Percentiles rank a stretch among this genome's conserved stretches.
Conservation (phyloP, 176 grass and related monocot genomes). For the Bolboschoenus planiculmis region DNA sequence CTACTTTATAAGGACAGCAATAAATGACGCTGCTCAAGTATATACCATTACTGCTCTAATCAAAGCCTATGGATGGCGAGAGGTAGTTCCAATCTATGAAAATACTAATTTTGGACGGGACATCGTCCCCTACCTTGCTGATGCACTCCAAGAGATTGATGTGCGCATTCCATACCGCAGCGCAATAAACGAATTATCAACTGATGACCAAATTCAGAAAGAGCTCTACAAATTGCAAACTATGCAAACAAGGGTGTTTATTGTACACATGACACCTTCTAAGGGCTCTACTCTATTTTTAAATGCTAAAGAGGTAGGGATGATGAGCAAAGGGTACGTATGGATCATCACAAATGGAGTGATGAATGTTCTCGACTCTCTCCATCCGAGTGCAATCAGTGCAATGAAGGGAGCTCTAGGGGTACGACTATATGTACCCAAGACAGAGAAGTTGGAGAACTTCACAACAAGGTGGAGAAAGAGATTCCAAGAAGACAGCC, state of each 20-base stretch:
- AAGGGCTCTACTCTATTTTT: constrained; percentile 29
- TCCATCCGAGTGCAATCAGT: constrained; percentile 14
- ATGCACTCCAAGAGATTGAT: constrained; percentile 32
- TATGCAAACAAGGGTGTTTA: constrained; percentile 37
- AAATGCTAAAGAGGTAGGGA: constrained; percentile 35
- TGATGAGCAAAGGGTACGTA: constrained; percentile 48
- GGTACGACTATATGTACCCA: constrained; percentile 26
- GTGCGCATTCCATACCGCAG: constrained; percentile 19
- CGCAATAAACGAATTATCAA: constrained; percentile 21
- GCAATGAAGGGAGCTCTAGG: constrained; percentile 40
- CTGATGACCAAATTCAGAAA: constrained; percentile 31
- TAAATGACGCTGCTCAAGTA: constrained; percentile 33
- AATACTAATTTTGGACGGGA: constrained; percentile 38
- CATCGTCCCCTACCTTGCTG: constrained; percentile 35
- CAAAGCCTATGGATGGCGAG: constrained; percentile 53
- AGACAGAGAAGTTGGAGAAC: constrained; percentile 25
- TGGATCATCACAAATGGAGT: constrained; percentile 51
- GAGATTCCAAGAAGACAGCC: constrained; percentile 39
- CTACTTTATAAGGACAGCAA: constrained; percentile 45
- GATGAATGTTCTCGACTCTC: constrained; percentile 34
- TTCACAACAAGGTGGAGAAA: constrained; percentile 43
- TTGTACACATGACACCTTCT: constrained; percentile 33
- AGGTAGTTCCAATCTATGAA: constrained; percentile 42
- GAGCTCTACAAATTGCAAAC: constrained; percentile 37
- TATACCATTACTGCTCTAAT: constrained; percentile 36